These are phyloP conservation scores for Capsella bursapastoris DNA, from an alignment of 345 rosid genomes.

Conservation along the genomic window DNA sequence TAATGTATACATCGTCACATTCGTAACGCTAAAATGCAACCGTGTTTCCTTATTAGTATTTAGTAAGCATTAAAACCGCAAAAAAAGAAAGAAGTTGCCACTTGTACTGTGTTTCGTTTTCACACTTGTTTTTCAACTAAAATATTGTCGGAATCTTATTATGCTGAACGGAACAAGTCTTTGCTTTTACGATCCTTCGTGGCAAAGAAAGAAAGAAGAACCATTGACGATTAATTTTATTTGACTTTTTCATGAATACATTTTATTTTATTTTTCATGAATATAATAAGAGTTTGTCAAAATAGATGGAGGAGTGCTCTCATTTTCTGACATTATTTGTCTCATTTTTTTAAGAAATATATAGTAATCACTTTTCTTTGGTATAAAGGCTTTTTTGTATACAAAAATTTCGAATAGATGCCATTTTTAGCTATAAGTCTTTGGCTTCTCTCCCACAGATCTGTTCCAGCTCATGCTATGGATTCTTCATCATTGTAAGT, in stretches of 20 bases:
- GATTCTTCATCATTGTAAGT: constrained; percentile 29
- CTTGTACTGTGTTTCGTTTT: not conserved
- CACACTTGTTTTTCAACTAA: not conserved
- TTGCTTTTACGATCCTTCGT: not conserved
- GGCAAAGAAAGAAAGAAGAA: constrained; percentile 9
- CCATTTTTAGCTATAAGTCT: not conserved
- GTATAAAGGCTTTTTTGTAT: too few species aligned
- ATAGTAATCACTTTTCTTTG: not conserved
- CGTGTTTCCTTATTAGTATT: too few species aligned
- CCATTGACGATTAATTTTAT: not conserved
- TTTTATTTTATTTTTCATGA: too few species aligned
- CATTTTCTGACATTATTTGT: not conserved
- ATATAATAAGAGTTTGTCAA: not conserved
- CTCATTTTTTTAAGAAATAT: not conserved
- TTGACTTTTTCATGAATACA: not conserved
- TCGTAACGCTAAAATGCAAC: too few species aligned
- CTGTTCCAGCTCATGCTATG: constrained; percentile 30
- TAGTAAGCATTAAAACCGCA: too few species aligned
- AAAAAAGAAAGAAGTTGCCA: too few species aligned
- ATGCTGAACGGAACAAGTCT: not conserved
- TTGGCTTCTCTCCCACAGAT: constrained; percentile 1
- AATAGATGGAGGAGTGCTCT: not conserved
- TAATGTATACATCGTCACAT: too few species aligned
- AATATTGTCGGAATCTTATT: not conserved
- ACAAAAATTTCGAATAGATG: not conserved